Evolutionary conservation across 2,329 filamentous ascomycete genomes (phyloP).

Genomic region (Phyllosticta citriasiana): DNA sequence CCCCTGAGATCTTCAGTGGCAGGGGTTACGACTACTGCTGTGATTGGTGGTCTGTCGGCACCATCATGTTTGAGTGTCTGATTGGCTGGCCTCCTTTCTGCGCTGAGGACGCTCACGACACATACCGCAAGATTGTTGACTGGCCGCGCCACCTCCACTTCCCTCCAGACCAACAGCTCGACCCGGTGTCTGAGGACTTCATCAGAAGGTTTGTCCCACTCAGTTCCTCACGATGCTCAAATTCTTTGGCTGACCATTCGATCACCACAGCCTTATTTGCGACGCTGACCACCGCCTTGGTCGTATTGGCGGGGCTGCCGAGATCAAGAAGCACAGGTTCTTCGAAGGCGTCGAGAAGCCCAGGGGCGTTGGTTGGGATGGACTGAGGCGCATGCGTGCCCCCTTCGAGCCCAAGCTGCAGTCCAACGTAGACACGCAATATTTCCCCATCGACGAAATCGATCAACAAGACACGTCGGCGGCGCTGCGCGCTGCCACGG

Average conservation of each 20-base stretch:
- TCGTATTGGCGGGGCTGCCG: constrained; percentile 67
- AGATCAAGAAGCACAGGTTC: constrained; percentile 91
- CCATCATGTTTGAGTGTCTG: constrained; percentile 99
- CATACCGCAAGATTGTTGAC: constrained; percentile 98
- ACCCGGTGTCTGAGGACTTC: constrained; percentile 79
- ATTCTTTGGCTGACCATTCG: constrained; percentile 15
- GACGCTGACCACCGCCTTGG: constrained; percentile 89
- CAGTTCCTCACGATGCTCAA: not conserved
- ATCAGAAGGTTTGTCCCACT: constrained; percentile 63
- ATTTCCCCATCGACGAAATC: constrained; percentile 98
- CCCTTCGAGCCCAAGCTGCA: constrained; percentile 92
- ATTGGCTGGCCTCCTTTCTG: constrained; percentile 99
- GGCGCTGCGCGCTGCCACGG: constrained; percentile 71
- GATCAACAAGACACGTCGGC: constrained; percentile 92
- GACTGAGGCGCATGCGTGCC: constrained; percentile 81
- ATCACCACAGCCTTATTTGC: constrained; percentile 64
- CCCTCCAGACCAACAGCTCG: constrained; percentile 86
- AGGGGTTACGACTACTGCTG: constrained; percentile 95
- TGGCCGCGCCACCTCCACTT: constrained; percentile 95
- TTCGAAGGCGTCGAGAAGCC: constrained; percentile 57
- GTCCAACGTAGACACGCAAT: constrained; percentile 90
- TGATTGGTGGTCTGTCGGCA: constrained; percentile 98
- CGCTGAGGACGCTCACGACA: constrained; percentile 93
- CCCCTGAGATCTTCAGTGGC: constrained; percentile 94
- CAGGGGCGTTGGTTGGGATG: constrained; percentile 80